Percentiles rank a stretch among this genome's conserved stretches.
phyloP scores from a whole-genome alignment of 2,329 filamentous ascomycete species.

The Chaetomium sp. region DNA sequence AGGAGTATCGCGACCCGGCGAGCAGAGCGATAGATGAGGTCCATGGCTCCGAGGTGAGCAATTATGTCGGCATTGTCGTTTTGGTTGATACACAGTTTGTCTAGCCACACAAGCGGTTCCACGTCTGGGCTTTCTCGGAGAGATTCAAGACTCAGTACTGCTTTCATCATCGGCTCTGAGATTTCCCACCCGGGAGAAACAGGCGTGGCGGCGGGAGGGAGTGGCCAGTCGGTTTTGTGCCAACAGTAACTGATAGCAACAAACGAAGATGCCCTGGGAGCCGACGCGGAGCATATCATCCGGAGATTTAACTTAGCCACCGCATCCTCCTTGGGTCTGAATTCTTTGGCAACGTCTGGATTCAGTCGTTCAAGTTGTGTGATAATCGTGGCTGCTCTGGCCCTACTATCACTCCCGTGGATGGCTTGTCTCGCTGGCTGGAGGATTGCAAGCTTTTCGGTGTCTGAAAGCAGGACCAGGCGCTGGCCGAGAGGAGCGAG shows the following conservation, averaged over 20 bases:
- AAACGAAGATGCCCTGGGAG: conserved; percentile 10
- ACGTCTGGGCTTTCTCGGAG: neutral
- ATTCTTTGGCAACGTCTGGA: conserved; percentile 10
- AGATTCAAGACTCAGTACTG: conserved; percentile 14
- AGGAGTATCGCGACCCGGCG: conserved; percentile 19
- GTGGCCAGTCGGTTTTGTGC: conserved; percentile 20
- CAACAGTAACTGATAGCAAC: conserved; percentile 25
- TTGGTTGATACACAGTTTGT: conserved; percentile 23
- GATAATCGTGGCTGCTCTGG: conserved; percentile 10
- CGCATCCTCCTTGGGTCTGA: conserved; percentile 16
- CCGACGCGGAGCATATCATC: conserved; percentile 11
- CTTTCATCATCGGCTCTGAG: conserved; percentile 22
- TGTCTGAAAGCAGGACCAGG: conserved; percentile 4
- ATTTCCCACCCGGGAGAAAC: conserved; percentile 18
- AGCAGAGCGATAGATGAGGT: conserved; percentile 21
- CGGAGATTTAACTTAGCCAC: conserved; percentile 14
- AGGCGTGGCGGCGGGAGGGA: conserved; percentile 13
- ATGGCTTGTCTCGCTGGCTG: neutral
- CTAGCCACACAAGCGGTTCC: conserved; percentile 20
- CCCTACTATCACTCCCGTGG: neutral
- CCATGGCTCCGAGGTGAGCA: conserved; percentile 19
- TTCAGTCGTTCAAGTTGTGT: conserved; percentile 16
- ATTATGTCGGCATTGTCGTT: conserved; percentile 11
- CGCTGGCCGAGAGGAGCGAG: conserved; percentile 9
- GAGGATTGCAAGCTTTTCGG: conserved; percentile 9